Evolutionary conservation across 1,139 yeast species (phyloP).

Genomic region (Zhuliangozyma blackwelliae): DNA sequence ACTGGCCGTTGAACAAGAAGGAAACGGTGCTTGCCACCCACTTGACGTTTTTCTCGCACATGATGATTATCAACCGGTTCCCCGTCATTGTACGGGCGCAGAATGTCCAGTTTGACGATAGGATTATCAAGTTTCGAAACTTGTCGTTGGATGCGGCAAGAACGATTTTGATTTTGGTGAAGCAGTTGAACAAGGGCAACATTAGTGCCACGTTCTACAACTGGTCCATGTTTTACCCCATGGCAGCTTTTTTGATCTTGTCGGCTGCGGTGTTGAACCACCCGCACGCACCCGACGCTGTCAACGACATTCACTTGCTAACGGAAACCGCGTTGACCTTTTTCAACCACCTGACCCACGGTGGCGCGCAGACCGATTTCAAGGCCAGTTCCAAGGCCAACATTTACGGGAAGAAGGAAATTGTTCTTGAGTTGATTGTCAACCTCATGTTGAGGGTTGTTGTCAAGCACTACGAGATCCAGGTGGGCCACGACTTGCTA

Average conservation of each 20-base stretch:
- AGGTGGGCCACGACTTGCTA: slow-evolving; percentile 6
- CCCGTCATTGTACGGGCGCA: slow-evolving; percentile 23
- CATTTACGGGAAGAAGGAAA: slow-evolving; percentile 9
- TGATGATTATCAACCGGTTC: slow-evolving; percentile 33
- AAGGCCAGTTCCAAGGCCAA: too few relatives aligned
- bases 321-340: slow-evolving; percentile 24
- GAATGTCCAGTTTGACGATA: slow-evolving; percentile 13
- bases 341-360: slow-evolving; percentile 9
- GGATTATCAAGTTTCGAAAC: slow-evolving; percentile 18
- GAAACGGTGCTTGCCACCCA: slow-evolving; percentile 22
- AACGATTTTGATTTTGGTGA: slow-evolving; percentile 27
- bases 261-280: slow-evolving; percentile 29
- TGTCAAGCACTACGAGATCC: slow-evolving; percentile 14
- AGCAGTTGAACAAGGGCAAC: slow-evolving; percentile 16
- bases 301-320: slow-evolving; percentile 27
- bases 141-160: slow-evolving; percentile 31
- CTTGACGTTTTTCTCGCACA: slow-evolving; percentile 28
- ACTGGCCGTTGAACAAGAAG: slow-evolving; percentile 2
- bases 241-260: slow-evolving; percentile 31
- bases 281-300: slow-evolving; percentile 25
- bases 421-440: slow-evolving; percentile 17
- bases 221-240: slow-evolving; percentile 33
- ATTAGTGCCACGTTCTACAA: slow-evolving; percentile 23
- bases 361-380: not conserved
- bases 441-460: slow-evolving; percentile 20